A percentile compares a stretch with the other conserved stretches of the same genome.
Evolutionary conservation across 106 monocot genomes (phyloP).

Genomic region (Acorus gramineus): DNA sequence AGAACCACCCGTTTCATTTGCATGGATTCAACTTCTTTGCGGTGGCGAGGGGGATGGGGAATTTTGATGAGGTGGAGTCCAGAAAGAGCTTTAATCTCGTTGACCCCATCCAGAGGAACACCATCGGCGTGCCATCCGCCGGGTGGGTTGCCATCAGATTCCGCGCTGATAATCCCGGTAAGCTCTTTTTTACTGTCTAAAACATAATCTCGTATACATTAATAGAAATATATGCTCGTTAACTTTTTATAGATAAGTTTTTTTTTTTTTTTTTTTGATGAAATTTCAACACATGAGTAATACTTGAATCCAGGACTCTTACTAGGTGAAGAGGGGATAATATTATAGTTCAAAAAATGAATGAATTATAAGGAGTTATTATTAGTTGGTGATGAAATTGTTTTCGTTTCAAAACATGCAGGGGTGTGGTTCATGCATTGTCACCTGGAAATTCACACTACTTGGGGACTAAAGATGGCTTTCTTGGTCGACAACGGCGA

Average conservation of each 20-base stretch:
- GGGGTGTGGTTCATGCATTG: slow-evolving; percentile 28
- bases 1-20: slow-evolving; percentile 12
- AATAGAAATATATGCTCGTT: neutral
- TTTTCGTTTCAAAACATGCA: no score
- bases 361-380: no score
- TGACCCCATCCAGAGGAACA: slow-evolving; percentile 13
- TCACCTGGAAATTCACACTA: slow-evolving; percentile 46
- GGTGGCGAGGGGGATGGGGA: slow-evolving; percentile 11
- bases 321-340: no score
- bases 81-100: slow-evolving; percentile 8
- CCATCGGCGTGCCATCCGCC: slow-evolving; percentile 2
- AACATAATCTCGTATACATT: no score
- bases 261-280: slow-evolving; percentile 1
- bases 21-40: slow-evolving; percentile 16
- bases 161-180: slow-evolving; percentile 16
- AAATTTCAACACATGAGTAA: no score
- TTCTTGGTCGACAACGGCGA: slow-evolving; percentile 55
- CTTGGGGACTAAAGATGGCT: slow-evolving; percentile 58
- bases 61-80: neutral
- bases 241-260: neutral
- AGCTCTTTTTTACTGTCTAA: no score
- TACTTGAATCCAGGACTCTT: no score
- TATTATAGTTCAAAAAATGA: no score
- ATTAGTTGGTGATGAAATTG: no score
- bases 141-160: slow-evolving; percentile 13